Percentiles rank a stretch among this genome's conserved stretches.
phyloP scores from a whole-genome alignment of 371 early-diverging fungal genomes.

The Apophysomyces trapeziformis region DNA sequence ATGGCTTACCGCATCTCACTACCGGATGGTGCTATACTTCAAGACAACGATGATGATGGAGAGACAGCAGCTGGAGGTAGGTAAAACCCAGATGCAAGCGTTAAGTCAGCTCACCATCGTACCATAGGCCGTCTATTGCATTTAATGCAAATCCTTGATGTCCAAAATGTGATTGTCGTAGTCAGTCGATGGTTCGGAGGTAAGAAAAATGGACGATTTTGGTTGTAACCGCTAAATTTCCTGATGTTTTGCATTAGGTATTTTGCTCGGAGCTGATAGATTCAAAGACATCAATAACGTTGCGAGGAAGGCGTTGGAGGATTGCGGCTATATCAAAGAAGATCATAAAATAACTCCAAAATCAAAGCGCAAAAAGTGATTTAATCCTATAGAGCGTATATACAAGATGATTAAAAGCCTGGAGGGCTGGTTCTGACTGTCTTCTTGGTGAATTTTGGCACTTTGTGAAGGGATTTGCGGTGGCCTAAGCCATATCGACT shows the following conservation, averaged over 20 bases:
- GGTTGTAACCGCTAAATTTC: background rate
- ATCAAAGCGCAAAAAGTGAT: constrained; percentile 3
- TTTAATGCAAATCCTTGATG: constrained; percentile 76
- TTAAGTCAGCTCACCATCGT: background rate
- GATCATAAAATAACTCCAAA: background rate
- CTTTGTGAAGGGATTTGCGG: constrained; percentile 95
- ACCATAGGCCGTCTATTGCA: constrained; percentile 68
- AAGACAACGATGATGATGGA: constrained; percentile 86
- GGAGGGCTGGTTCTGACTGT: constrained; percentile 82
- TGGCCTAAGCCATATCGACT: constrained; percentile 80
- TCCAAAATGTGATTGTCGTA: constrained; percentile 79
- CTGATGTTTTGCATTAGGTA: constrained; percentile 22
- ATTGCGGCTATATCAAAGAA: constrained; percentile 63
- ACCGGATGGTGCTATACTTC: constrained; percentile 58
- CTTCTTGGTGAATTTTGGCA: constrained; percentile 93
- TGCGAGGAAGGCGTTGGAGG: constrained; percentile 72
- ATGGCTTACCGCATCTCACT: constrained; percentile 81
- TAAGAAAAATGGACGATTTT: constrained; percentile 16
- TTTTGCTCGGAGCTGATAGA: constrained; percentile 80
- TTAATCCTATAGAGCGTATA: constrained; percentile 9
- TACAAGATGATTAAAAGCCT: constrained; percentile 61
- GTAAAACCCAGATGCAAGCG: background rate
- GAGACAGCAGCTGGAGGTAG: constrained; percentile 80
- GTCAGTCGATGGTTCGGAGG: constrained; percentile 95
- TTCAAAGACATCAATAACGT: constrained; percentile 92